Evolutionary conservation across 192 early-diverging fungal species (phyloP), one percentile per base, ranked within the genome.

Genomic region (Coemansia nantahalensis): DNA sequence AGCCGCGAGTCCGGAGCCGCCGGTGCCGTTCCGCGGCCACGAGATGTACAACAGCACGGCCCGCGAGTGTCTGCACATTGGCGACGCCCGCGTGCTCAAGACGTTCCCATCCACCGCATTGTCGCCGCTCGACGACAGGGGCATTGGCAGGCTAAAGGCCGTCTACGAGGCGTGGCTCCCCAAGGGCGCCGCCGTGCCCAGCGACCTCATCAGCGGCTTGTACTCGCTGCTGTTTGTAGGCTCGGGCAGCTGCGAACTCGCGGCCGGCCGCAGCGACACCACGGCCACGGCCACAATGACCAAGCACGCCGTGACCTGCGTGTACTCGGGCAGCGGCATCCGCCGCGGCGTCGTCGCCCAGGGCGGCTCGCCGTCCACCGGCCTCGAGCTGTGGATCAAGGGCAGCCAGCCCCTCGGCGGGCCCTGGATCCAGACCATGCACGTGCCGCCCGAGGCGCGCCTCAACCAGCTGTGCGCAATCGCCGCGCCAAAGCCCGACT

Each of bases 301-400:
- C 30, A 75, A 75, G 41, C 72, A 75, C 51, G 22, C 56, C 2
- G 46, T 63, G 0, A 54, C 63, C 19, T 75, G 72, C 28, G 15
- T 64, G 18, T 75, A 75, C 22, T 19, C 72, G 7, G 72, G 72
- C 18, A 41, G 60, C 8, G 72, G 72, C 13, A 31, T 68, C 5
- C 58, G 63, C 0, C 40, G 65, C 31, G 60, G 39, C 12, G 54
- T 48, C 39, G 16, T 12, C 1, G 49, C 52, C 26, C 42, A 4
- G 13, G 40, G 37, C n/a, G 37, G 50, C 28, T 13, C 33, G 13
- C 41, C 52, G 5, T 60, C 43, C 40, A 64, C 51, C 21, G 72
- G 72, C 17, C 37, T 59, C 19, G 64, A 64, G 38, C 24, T 76
- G 36, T 76, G 72, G 72, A 76, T 76, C 26, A 76, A 76, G 53